Percentiles rank a stretch among this genome's conserved stretches.
These are phyloP conservation scores for Neophaeococcomyces mojaviensis DNA, from an alignment of 2,329 filamentous ascomycete species.

Conservation along the genomic window DNA sequence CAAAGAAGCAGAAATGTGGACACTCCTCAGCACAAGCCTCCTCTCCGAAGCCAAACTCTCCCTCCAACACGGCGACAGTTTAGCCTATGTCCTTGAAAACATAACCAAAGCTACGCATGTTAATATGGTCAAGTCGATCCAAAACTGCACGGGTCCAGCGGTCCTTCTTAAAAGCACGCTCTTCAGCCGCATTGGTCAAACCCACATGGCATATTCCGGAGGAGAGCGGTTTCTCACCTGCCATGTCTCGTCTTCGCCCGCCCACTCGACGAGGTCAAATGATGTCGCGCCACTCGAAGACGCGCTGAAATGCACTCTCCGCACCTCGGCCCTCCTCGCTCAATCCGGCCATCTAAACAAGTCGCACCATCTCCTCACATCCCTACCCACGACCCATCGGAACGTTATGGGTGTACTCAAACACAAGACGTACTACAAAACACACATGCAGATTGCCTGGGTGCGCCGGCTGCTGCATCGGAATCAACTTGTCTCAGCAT, in stretches of 20 bases:
- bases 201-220: conserved; percentile 49
- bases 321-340: conserved; percentile 59
- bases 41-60: conserved; percentile 78
- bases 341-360: conserved; percentile 64
- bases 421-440: conserved; percentile 30
- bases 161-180: conserved; percentile 64
- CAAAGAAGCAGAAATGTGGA: conserved; percentile 79
- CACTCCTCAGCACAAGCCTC: conserved; percentile 72
- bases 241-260: conserved; percentile 43
- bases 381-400: conserved; percentile 53
- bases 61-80: conserved; percentile 57
- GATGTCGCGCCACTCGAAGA: conserved; percentile 62
- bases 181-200: conserved; percentile 65
- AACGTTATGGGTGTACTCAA: conserved; percentile 72
- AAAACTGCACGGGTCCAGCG: conserved; percentile 64
- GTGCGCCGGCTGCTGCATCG: conserved; percentile 35
- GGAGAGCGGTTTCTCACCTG: conserved; percentile 69
- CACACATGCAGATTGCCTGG: conserved; percentile 35
- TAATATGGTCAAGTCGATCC: conserved; percentile 68
- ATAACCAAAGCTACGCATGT: conserved; percentile 77
- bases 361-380: conserved; percentile 54
- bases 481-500: conserved; percentile 50
- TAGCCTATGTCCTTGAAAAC: conserved; percentile 61
- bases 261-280: too few species aligned
- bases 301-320: conserved; percentile 64